Conservation (phyloP, 331 rosid genomes). For the Rhamnella rubrinervis region DNA sequence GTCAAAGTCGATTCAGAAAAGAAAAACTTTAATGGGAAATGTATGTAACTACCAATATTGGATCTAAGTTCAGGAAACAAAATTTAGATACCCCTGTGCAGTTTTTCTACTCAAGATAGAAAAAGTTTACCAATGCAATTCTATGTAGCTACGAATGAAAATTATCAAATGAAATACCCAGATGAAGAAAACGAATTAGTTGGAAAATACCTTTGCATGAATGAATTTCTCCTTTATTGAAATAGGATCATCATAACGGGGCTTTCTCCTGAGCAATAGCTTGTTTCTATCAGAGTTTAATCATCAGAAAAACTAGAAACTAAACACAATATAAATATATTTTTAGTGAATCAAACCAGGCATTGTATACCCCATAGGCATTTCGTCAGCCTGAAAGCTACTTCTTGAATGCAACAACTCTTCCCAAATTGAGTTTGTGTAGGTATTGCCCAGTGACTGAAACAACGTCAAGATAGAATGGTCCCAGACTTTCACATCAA, state of each 20-base stretch:
- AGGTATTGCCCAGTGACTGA: conserved; percentile 62
- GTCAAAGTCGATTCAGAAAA: no score
- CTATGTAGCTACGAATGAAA: neutral
- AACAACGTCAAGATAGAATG: conserved; percentile 54
- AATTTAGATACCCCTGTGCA: no score
- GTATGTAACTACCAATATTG: no score
- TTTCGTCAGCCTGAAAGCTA: conserved; percentile 34
- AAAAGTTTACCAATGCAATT: neutral
- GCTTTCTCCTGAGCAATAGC: conserved; percentile 43
- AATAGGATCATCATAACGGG: conserved; percentile 52
- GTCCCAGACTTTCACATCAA: conserved; percentile 82
- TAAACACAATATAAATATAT: conserved; percentile 6
- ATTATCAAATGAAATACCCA: conserved; percentile 7
- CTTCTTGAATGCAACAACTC: conserved; percentile 48
- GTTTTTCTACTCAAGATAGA: neutral
- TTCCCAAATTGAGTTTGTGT: conserved; percentile 71
- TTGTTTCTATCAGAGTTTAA: conserved; percentile 30
- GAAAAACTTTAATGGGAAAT: no score
- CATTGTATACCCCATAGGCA: conserved; percentile 41
- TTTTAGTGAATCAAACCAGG: conserved; percentile 15
- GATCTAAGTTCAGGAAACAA: no score
- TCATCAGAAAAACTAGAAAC: conserved; percentile 25
- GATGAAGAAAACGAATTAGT: conserved; percentile 19
- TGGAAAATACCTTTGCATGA: conserved; percentile 56
- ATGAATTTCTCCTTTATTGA: conserved; percentile 62